Evolutionary conservation across 352 stramenopile species (phyloP).

Genomic region (Pythium insidiosum): DNA sequence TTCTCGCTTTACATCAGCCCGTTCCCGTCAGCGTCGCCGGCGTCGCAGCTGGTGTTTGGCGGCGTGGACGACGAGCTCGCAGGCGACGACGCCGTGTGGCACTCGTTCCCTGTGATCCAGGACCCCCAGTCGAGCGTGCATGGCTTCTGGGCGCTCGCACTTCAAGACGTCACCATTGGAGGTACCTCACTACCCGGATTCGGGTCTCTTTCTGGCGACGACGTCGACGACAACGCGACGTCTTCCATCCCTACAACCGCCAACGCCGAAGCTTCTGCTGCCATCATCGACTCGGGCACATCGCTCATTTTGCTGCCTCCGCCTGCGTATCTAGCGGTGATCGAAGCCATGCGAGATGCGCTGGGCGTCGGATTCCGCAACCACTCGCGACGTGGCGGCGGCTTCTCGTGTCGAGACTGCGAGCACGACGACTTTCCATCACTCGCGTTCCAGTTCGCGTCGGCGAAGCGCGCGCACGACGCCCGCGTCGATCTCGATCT

Average conservation of each 20-base stretch:
- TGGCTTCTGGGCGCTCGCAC: constrained; percentile 21
- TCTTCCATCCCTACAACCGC: neutral
- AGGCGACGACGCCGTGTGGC: constrained; percentile 16
- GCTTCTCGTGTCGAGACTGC: constrained; percentile 19
- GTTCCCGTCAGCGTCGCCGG: constrained; percentile 9
- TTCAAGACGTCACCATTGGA: constrained; percentile 7
- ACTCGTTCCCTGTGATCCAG: constrained; percentile 15
- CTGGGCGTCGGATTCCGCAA: constrained; percentile 11
- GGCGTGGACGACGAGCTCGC: constrained; percentile 19
- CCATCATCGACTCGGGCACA: constrained; percentile 31
- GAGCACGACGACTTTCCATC: constrained; percentile 21
- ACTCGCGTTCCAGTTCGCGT: constrained; percentile 15
- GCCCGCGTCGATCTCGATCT: too few species aligned
- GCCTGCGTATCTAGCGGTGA: constrained; percentile 5
- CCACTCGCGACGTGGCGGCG: constrained; percentile 3
- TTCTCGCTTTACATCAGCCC: constrained; percentile 36
- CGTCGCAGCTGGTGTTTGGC: constrained; percentile 29
- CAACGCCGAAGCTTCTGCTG: neutral
- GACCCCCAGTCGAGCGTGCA: constrained; percentile 4
- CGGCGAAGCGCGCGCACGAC: neutral
- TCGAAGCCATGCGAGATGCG: constrained; percentile 11
- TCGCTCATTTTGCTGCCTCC: constrained; percentile 23
- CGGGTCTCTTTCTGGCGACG: neutral
- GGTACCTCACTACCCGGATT: neutral
- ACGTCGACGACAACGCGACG: too few species aligned